Evolutionary conservation across 176 grass and related monocot species (phyloP).

Genomic region (Guadua angustifolia): DNA sequence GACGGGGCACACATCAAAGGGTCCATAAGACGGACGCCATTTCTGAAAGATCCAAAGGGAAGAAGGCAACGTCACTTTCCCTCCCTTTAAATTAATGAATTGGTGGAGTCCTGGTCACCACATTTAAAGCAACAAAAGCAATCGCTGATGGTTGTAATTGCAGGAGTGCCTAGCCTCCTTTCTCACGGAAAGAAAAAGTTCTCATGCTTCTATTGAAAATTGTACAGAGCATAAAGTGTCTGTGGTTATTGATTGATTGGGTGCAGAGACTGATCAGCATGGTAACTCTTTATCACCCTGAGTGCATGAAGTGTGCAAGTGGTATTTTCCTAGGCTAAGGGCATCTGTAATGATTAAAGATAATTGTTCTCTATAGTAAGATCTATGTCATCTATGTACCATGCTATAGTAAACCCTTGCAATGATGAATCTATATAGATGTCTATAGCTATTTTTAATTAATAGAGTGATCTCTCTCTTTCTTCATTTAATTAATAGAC

Average conservation of each 20-base stretch:
- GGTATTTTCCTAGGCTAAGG: background rate
- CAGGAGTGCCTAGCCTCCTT: background rate
- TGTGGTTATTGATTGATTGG: background rate
- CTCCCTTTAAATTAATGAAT: background rate
- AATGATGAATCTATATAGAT: no score
- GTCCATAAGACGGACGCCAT: background rate
- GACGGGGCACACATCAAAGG: background rate
- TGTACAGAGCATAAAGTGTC: background rate
- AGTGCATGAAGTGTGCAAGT: slow-evolving; percentile 8
- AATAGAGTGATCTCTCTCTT: no score
- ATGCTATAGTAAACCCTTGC: no score
- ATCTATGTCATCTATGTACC: no score
- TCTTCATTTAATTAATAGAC: no score
- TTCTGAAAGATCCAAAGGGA: slow-evolving; percentile 21
- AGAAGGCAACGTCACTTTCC: slow-evolving; percentile 17
- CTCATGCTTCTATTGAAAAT: background rate
- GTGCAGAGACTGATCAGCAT: background rate
- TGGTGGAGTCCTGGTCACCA: slow-evolving; percentile 15
- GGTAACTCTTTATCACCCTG: background rate
- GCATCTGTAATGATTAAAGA: no score
- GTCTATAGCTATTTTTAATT: no score
- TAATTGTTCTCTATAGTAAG: no score
- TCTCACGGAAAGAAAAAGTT: background rate
- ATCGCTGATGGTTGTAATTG: background rate
- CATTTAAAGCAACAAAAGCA: slow-evolving; percentile 29